Conservation (phyloP, 805 yeast species). For the Saturnispora saitoi region DNA sequence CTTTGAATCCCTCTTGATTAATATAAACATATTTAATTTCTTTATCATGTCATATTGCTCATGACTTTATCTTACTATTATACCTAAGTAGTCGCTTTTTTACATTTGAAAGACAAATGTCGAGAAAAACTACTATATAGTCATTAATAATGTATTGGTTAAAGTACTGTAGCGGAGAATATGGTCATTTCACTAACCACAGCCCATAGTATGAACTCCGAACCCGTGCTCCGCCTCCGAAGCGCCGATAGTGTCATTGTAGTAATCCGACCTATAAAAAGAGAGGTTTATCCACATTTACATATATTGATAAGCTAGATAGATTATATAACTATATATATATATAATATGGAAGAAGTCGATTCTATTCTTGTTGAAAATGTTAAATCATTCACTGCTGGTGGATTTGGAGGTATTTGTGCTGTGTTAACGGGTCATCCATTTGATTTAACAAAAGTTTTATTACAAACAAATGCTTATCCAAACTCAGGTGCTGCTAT, state of each 20-base stretch:
- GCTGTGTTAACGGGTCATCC: conserved; percentile 97
- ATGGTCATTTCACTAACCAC: not conserved
- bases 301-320: not conserved
- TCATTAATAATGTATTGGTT: too few species aligned
- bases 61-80: too few species aligned
- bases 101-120: too few species aligned
- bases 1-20: too few species aligned
- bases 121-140: too few species aligned
- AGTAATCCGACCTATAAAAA: not conserved
- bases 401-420: conserved; percentile 95
- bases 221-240: conserved; percentile 1
- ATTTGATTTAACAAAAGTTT: conserved; percentile 84
- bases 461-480: conserved; percentile 76
- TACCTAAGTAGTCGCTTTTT: too few species aligned
- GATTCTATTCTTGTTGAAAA: conserved; percentile 54
- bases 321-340: not conserved
- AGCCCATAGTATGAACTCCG: not conserved
- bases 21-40: too few species aligned
- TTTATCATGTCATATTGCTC: too few species aligned
- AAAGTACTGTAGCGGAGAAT: not conserved
- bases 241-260: conserved; percentile 2
- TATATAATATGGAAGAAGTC: conserved; percentile 22
- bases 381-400: conserved; percentile 79
- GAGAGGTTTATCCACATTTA: not conserved
- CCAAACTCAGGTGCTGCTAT: conserved; percentile 60